Evolutionary conservation across 768 basidiomycete genomes (phyloP), one percentile per base, ranked within the genome.

Genomic region (Rhodotorula kratochvilovae): DNA sequence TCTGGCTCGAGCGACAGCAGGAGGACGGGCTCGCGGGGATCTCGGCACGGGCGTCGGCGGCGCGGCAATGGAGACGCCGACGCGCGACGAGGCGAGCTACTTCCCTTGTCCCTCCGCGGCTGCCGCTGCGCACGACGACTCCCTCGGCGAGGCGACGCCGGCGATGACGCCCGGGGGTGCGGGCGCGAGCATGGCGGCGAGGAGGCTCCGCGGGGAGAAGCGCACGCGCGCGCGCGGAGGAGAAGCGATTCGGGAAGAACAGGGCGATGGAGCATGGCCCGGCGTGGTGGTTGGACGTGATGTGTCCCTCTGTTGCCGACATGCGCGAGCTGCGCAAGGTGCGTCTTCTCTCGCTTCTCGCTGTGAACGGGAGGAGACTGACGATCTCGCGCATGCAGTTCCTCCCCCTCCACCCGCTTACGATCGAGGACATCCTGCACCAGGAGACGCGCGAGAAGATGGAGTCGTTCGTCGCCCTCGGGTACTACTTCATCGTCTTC

Each of bases 381-480:
- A 46, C 74, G 46, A 54, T 27, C n/a, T 67, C 55, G 42, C 58
- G 35, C 35, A 70, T 23, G 15, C 76, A 93, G 91, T 81, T 90
- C 27, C 82, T 95, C 35, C 90, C 91, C 71, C 84, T 97, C 1
- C 94, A 97, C 80, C 94, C 94, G 0, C 82, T 97, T 57, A 95
- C 93, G 1, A 83, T 96, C 21, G 94, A 97, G 80, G 93, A 97
- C 80, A 91, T 95, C 56, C 81, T 97, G 15, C 90, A 91, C 70
- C 88, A 90, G 81, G 93, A 97, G 70, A 89, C 91, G 25, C 85
- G 92, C 50, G 94, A 96, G 80, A 97, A 97, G 80, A 81, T 95
- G 27, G 93, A 96, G 77, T 81, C 88, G 29, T 95, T 94, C 78
- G 86, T 89, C 0, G 87, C 66, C 4, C 85, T 97, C 23, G 94